Base-by-base conservation (phyloP, 148 eudicot genomes). In the Hydrangea macrophylla region DNA sequence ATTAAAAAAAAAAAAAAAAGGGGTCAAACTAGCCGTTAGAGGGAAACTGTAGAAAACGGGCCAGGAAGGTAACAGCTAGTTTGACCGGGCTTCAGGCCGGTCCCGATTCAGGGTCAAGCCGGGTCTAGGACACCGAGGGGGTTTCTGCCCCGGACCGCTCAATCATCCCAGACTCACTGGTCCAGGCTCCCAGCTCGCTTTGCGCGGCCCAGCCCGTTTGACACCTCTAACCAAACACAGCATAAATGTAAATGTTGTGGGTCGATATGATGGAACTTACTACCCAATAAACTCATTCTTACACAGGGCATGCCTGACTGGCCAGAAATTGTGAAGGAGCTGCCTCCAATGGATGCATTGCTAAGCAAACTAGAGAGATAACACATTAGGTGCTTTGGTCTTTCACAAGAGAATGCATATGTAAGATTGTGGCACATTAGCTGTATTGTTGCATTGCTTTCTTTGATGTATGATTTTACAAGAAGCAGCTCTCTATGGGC, bases 301-400 rank as follows among this genome's bases (percentile, higher is more conserved):
- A 67, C 73, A 2, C 84, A 95, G 99, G 94, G 99, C 15, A 87
- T 95, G 96, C 97, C 97, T 12, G 96, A 95, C 78, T 91, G 99
- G 97, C 66, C 75, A 75, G 82, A 89, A 71, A 87, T 95, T 62
- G 32, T 87, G 75, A 67, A 86, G 71, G 97, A 95, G 70, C 82
- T 91, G 75, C 97, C 99, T 31, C 73, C 84, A 50, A 76, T 81
- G 88, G 99, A 95, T 8, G 82, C 86, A 66, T 75, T 91, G 56
- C 78, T 95, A 13, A 95, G 97, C 87, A 87, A 87, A 71, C 92
- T 95, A 0, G 99, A 95, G 83, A 95, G 90, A 79, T 95, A 77
- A 82, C 42, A 82, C 42, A 13, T 10, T 17, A 28, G 18, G 4
- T 20, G 25, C 9, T 23, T 31, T 13, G 26, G 3, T 39, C 44